Conservation (phyloP, 2,329 filamentous ascomycete genomes). For the Zymoseptoria tritici region DNA sequence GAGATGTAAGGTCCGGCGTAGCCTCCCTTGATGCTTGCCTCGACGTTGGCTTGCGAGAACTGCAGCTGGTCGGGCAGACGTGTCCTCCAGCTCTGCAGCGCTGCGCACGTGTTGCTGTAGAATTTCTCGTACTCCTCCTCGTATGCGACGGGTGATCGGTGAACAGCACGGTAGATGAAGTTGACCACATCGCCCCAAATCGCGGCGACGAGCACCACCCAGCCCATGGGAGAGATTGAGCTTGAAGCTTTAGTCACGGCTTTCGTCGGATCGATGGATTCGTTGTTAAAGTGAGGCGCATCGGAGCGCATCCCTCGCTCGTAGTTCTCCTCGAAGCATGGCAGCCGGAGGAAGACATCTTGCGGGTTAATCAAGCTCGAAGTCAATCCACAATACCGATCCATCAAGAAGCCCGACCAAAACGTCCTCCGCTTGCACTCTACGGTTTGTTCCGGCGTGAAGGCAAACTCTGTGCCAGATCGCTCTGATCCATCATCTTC, state of each 20-base stretch:
- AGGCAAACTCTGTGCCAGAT: constrained; percentile 17
- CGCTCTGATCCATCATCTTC: constrained; percentile 12
- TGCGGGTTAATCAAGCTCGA: constrained; percentile 52
- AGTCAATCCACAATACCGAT: constrained; percentile 51
- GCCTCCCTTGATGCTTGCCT: constrained; percentile 46
- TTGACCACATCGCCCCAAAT: constrained; percentile 60
- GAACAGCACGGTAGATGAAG: constrained; percentile 48
- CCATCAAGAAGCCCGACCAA: constrained; percentile 64
- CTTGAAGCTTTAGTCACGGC: constrained; percentile 32
- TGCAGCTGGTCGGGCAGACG: constrained; percentile 49
- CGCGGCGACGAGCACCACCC: constrained; percentile 55
- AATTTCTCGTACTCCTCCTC: constrained; percentile 43
- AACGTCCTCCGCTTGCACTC: constrained; percentile 65
- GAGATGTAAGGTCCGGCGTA: constrained; percentile 54
- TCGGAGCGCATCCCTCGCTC: constrained; percentile 52
- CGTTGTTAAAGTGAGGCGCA: constrained; percentile 54
- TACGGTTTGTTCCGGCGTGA: constrained; percentile 38
- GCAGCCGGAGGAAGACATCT: constrained; percentile 60
- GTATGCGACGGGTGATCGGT: constrained; percentile 39
- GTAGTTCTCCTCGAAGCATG: constrained; percentile 54
- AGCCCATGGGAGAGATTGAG: constrained; percentile 47
- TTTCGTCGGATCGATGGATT: constrained; percentile 35
- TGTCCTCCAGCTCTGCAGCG: constrained; percentile 52
- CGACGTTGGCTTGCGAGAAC: constrained; percentile 52
- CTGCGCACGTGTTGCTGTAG: constrained; percentile 45